Evolutionary conservation across 306 rosid species (phyloP), one percentile per base, ranked within the genome.

Genomic region (Urtica urens): DNA sequence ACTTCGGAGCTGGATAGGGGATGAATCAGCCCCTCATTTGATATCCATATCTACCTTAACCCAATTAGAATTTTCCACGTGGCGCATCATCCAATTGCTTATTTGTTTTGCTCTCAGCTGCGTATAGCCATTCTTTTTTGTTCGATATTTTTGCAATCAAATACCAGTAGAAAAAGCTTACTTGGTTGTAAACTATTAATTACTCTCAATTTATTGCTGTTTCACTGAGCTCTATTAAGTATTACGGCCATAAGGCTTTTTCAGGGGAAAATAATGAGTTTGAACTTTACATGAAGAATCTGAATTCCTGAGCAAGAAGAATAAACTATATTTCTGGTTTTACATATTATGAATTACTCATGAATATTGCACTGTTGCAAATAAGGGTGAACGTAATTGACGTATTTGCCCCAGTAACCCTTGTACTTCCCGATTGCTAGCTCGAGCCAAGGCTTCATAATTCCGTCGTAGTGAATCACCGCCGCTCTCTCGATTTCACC

Each of bases 381-480:
- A 59, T 82, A 50, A 52, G 81, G 78, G 63, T 55, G 67, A 40
- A 79, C 81, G 41, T 69, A 78, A 41, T 75, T 67, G 23, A 86
- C 54, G 65, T 62, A 63, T 67, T 69, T 80, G 66, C 58, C 73
- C 99, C 99, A 92, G 49, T 78, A 82, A 50, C 55, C 53, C 62
- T 59, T 86, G 64, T 86, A 78, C 64, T 75, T 76, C 49, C 77
- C 88, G 57, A 76, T 39, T 7, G 75, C 88, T 46, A 86, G 70
- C 37, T 92, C 99, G 66, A 82, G 49, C 99, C 99, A 92, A 3
- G 99, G 99, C 68, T 92, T 92, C 75, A 84, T 74, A 28, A 78
- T 73, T 60, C 99, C 99, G 46, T 92, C 76, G 10, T 64, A 92
- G 72, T 85, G 99, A 63, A 92, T 73, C 40, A 92, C 94, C 3